phyloP scores from a whole-genome alignment of 306 rosid genomes.

The Prunus fruticosa region DNA sequence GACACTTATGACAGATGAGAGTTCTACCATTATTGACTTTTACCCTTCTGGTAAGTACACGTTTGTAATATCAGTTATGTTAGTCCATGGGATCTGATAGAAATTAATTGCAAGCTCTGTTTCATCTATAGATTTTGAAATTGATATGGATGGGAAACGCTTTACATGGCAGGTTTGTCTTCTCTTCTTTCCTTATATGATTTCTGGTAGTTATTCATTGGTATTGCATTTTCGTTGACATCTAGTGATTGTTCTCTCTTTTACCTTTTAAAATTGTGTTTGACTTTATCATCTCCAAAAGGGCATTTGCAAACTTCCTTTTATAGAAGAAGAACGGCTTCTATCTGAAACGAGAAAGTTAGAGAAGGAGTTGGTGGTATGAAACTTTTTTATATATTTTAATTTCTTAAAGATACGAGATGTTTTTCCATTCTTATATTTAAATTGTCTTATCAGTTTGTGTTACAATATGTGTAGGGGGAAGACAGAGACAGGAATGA shows the following conservation, averaged over 20 bases:
- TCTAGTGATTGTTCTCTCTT: background rate
- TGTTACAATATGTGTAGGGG: conserved; percentile 15
- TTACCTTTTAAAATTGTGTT: background rate
- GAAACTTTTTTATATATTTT: background rate
- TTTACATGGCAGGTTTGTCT: conserved; percentile 51
- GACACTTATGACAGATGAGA: conserved; percentile 39
- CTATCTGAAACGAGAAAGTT: conserved; percentile 38
- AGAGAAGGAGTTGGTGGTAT: conserved; percentile 36
- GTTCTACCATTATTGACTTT: conserved; percentile 34
- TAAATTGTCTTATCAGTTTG: background rate
- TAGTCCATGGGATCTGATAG: background rate
- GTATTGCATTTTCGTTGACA: too few relatives aligned
- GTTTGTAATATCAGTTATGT: background rate
- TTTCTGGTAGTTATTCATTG: too few relatives aligned
- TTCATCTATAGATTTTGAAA: conserved; percentile 38
- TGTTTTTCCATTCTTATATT: background rate
- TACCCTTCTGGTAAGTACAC: conserved; percentile 44
- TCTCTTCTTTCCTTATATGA: background rate
- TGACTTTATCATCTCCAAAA: background rate
- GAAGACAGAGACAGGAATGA: conserved; percentile 37
- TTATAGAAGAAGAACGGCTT: conserved; percentile 45
- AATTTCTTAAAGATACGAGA: background rate
- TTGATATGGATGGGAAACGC: conserved; percentile 52
- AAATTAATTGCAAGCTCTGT: background rate
- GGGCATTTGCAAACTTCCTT: conserved; percentile 54